Percentiles rank a stretch among this genome's conserved stretches.
phyloP scores from a whole-genome alignment of 2,329 filamentous ascomycete genomes.

The Lecanicillium sp. region DNA sequence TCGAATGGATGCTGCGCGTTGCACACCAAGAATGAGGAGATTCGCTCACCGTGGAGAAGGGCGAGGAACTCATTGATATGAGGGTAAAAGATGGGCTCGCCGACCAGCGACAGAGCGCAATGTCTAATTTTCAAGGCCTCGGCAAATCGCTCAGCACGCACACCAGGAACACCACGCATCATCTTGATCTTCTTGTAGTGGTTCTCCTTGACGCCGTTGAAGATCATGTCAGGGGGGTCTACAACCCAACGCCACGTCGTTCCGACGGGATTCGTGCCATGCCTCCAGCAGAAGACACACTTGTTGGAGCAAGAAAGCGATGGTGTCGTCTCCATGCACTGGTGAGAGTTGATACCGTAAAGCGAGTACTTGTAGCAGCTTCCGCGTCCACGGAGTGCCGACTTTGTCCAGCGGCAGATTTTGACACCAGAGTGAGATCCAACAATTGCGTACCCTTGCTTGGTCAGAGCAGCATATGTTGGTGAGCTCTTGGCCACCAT shows the following conservation, averaged over 20 bases:
- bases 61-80: constrained; percentile 88
- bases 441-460: constrained; percentile 93
- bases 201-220: constrained; percentile 78
- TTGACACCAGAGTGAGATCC: constrained; percentile 95
- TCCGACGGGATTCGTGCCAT: constrained; percentile 93
- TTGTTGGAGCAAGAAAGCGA: constrained; percentile 96
- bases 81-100: constrained; percentile 98
- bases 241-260: constrained; percentile 97
- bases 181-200: constrained; percentile 98
- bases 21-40: constrained; percentile 92
- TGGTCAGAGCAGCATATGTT: constrained; percentile 81
- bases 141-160: constrained; percentile 82
- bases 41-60: constrained; percentile 77
- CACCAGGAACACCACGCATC: constrained; percentile 87
- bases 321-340: constrained; percentile 97
- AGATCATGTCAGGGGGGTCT: constrained; percentile 83
- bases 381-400: constrained; percentile 82
- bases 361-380: constrained; percentile 98
- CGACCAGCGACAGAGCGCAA: constrained; percentile 85
- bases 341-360: constrained; percentile 92
- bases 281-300: constrained; percentile 98
- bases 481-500: constrained; percentile 93
- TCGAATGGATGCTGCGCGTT: constrained; percentile 96
- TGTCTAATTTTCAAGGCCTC: constrained; percentile 92
- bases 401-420: constrained; percentile 98